Percentiles rank a stretch among this genome's conserved stretches.
Conservation (phyloP, 306 rosid genomes). For the cucumber (Cucumis sativus) region Cucumber_9930_V3 NC_026657.2:7364501-7365000, state of each 20-base stretch:
- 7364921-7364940: slow-evolving; percentile 93
- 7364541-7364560: slow-evolving; percentile 95
- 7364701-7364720: neutral
- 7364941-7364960: slow-evolving; percentile 97
- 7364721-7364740: slow-evolving; percentile 43
- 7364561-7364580: slow-evolving; percentile 94
- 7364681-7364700: neutral
- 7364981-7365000: slow-evolving; percentile 88
- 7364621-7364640: slow-evolving; percentile 1
- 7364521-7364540: slow-evolving; percentile 93
- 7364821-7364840: slow-evolving; percentile 88
- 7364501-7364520: slow-evolving; percentile 93
- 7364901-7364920: slow-evolving; percentile 95
- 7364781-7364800: slow-evolving; percentile 87
- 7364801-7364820: slow-evolving; percentile 89
- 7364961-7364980: slow-evolving; percentile 83
- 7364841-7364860: slow-evolving; percentile 90
- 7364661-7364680: neutral
- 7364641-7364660: neutral
- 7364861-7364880: slow-evolving; percentile 93
- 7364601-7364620: slow-evolving; percentile 11
- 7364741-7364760: slow-evolving; percentile 82
- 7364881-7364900: slow-evolving; percentile 76
- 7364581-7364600: slow-evolving; percentile 65
- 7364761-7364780: slow-evolving; percentile 83